Base-by-base conservation (phyloP, 805 yeast species). In the Tetrapisispora namnaoensis region DNA sequence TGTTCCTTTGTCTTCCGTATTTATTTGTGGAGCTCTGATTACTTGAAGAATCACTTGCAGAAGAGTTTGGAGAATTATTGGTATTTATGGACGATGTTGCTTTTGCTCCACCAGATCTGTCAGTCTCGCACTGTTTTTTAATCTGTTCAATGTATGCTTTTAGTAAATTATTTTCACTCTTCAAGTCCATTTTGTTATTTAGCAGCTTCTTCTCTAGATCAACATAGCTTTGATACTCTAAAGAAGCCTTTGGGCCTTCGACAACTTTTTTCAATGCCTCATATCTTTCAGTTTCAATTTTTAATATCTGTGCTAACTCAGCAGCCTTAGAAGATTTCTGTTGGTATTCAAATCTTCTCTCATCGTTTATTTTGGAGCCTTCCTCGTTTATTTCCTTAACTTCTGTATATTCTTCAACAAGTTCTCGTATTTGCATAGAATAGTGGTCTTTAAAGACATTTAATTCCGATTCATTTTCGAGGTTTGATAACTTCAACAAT, bases 351-450 rank as follows among this genome's bases (percentile, higher is more conserved):
- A 51, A 37, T 50, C 83, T 60, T 28, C 73, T 53, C 4, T 46
- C 49, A 27, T 68, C 69, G 44, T 67, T 72, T 27, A 49, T 44
- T 1, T 40, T 24, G 17, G 59, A 45, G 28, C 61, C 48, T 1
- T 44, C 42, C 46, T 71, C 68, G 56, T 76, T 75, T 55, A 76
- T 83, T 50, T 77, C 70, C 59, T 80, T 85, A 45, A 83, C 73
- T 54, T 80, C 85, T 16, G 56, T 52, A 14, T 60, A 34, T 44
- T 56, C 45, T 17, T 18, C 16, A n/a, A n/a, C 2, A 9, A 28
- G 17, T n/a, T 16, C 7, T 24, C 16, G 18, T 28, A 21, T 36
- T 8, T 28, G 28, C 1, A 27, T 30, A 10, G 32, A 17, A 39
- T 44, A 50, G 27, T 35, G 17, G 2, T 30, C 16, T 17, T 21